phyloP scores from a whole-genome alignment of 441 rosid species.

The Pelargonium fulgidum region DNA sequence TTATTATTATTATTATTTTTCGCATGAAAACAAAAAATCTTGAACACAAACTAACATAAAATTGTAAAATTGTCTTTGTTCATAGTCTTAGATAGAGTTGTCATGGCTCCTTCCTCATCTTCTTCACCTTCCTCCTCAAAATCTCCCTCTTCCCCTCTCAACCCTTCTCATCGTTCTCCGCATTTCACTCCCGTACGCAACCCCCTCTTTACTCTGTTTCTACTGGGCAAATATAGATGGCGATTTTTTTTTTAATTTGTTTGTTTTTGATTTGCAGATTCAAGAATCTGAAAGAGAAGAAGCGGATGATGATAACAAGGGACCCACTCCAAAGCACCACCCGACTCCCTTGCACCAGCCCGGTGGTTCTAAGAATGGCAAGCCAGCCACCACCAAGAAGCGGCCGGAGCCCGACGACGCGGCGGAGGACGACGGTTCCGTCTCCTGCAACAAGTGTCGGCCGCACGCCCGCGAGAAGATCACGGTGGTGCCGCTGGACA shows the following conservation, averaged over 20 bases:
- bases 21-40: background rate
- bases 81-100: too few relatives aligned
- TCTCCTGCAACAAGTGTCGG: slow-evolving; percentile 82
- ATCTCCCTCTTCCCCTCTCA: slow-evolving; percentile 44
- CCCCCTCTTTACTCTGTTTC: slow-evolving; percentile 19
- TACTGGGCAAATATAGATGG: background rate
- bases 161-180: slow-evolving; percentile 22
- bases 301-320: slow-evolving; percentile 19
- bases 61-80: background rate
- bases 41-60: slow-evolving; percentile 8
- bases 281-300: slow-evolving; percentile 60
- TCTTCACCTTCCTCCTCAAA: slow-evolving; percentile 46
- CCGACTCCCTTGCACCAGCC: slow-evolving; percentile 56
- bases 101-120: slow-evolving; percentile 63
- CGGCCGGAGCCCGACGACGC: slow-evolving; percentile 26
- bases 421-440: slow-evolving; percentile 33
- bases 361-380: slow-evolving; percentile 20
- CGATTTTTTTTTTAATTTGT: background rate
- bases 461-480: slow-evolving; percentile 78
- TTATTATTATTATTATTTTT: background rate
- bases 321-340: slow-evolving; percentile 37
- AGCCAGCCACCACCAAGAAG: slow-evolving; percentile 33
- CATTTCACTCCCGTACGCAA: slow-evolving; percentile 69
- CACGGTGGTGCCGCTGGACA: slow-evolving; percentile 68
- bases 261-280: slow-evolving; percentile 42